Conservation (phyloP, 2,329 filamentous ascomycete genomes). For the Alternaria longipes region DNA sequence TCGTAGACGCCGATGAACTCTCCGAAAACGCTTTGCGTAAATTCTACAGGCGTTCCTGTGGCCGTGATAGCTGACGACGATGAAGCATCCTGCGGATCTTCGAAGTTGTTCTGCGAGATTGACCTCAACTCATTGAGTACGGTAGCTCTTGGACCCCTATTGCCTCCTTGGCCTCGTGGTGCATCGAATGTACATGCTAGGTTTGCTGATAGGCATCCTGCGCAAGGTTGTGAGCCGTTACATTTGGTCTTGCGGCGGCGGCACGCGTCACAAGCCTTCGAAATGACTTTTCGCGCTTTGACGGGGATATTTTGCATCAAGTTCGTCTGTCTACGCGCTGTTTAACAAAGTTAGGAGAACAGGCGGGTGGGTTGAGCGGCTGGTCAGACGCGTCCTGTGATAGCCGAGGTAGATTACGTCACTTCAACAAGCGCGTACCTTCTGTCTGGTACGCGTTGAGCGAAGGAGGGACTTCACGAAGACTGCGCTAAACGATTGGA, state of each 20-base stretch:
- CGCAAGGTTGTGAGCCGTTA: slow-evolving; percentile 74
- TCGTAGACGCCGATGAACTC: slow-evolving; percentile 75
- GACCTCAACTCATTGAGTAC: slow-evolving; percentile 78
- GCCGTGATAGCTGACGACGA: not conserved
- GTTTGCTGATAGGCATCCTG: slow-evolving; percentile 71
- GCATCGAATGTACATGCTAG: slow-evolving; percentile 45
- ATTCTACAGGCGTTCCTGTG: not conserved
- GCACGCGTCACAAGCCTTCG: slow-evolving; percentile 74
- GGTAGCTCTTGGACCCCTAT: slow-evolving; percentile 63
- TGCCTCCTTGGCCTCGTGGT: slow-evolving; percentile 19
- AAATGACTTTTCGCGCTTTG: slow-evolving; percentile 14
- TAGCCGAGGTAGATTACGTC: slow-evolving; percentile 3
- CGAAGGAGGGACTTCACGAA: not conserved
- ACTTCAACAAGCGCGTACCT: not conserved
- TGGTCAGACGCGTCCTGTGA: not conserved
- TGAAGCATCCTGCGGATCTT: not conserved
- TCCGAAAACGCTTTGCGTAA: slow-evolving; percentile 66
- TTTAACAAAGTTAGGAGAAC: not conserved
- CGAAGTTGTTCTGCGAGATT: slow-evolving; percentile 58
- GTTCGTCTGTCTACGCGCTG: not conserved
- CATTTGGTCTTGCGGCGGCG: slow-evolving; percentile 80
- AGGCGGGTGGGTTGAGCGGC: not conserved
- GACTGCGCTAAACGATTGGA: not conserved
- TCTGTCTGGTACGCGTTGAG: not conserved
- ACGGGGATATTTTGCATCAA: slow-evolving; percentile 12